Conservation (phyloP, 2,329 filamentous ascomycete species). For the Calycina herbarum region DNA sequence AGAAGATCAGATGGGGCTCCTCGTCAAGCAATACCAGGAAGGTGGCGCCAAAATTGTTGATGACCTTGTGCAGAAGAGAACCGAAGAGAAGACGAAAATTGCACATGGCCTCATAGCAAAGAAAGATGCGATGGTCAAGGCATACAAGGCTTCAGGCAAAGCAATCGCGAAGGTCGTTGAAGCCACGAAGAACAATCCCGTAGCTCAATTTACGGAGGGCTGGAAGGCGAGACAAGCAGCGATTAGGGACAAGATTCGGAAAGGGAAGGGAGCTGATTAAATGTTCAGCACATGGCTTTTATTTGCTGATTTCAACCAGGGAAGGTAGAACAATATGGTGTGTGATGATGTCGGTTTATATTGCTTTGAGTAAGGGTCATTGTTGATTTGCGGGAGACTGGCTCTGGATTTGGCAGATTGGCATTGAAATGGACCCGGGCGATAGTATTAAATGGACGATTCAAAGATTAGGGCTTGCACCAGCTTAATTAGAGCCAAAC, state of each 20-base stretch:
- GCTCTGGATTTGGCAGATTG: slow-evolving; percentile 3
- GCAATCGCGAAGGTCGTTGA: slow-evolving; percentile 20
- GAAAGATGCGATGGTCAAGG: slow-evolving; percentile 24
- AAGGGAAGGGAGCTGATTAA: slow-evolving; percentile 17
- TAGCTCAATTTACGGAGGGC: slow-evolving; percentile 24
- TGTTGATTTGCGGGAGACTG: background rate
- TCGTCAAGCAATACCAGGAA: slow-evolving; percentile 34
- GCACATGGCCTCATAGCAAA: slow-evolving; percentile 21
- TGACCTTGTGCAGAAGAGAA: slow-evolving; percentile 23
- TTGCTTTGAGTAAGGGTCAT: background rate
- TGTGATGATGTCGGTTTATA: slow-evolving; percentile 5
- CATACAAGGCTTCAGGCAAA: slow-evolving; percentile 26
- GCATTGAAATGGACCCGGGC: slow-evolving; percentile 3
- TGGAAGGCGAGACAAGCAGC: slow-evolving; percentile 32
- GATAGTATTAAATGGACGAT: background rate
- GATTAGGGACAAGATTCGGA: slow-evolving; percentile 26
- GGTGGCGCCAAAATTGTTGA: slow-evolving; percentile 32
- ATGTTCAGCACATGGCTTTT: slow-evolving; percentile 1
- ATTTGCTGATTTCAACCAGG: background rate
- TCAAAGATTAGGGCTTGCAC: background rate
- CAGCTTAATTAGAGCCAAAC: background rate
- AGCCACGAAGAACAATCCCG: slow-evolving; percentile 22
- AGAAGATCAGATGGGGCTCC: slow-evolving; percentile 33
- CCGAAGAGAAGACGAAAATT: slow-evolving; percentile 23
- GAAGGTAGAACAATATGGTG: background rate